Percentiles rank a stretch among this genome's conserved stretches.
Evolutionary conservation across 495 filamentous ascomycete genomes (phyloP).

Genomic region (Penicillium waksmanii): DNA sequence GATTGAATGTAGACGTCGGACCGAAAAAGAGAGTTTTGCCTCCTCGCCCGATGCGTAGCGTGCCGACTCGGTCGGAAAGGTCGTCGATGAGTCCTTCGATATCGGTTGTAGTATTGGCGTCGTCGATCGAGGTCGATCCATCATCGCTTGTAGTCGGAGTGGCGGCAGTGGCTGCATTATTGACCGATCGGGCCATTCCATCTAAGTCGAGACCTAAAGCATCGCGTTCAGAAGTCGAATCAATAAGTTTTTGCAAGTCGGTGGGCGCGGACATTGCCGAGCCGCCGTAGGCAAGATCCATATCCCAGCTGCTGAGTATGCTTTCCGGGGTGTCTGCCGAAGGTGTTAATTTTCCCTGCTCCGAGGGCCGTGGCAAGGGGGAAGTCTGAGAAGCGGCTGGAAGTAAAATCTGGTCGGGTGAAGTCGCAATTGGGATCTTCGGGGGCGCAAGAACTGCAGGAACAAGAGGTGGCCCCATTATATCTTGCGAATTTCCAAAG

Average conservation of each 20-base stretch:
- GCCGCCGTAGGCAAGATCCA: slow-evolving; percentile 2
- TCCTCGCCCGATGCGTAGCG: slow-evolving; percentile 25
- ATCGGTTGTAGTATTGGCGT: not conserved
- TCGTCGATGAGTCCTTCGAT: slow-evolving; percentile 21
- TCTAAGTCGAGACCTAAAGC: not conserved
- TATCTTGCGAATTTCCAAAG: not conserved
- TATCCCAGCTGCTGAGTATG: slow-evolving; percentile 9
- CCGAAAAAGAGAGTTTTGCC: slow-evolving; percentile 20
- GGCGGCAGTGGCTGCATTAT: not conserved
- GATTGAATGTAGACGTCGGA: slow-evolving; percentile 29
- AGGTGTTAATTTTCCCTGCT: not conserved
- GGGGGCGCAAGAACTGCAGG: not conserved
- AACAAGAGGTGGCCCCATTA: not conserved
- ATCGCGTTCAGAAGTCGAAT: slow-evolving; percentile 1
- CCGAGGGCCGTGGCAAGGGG: not conserved
- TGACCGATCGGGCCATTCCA: not conserved
- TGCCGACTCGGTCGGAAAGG: slow-evolving; percentile 34
- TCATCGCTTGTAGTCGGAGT: not conserved
- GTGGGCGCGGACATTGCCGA: not conserved
- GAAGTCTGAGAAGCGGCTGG: not conserved
- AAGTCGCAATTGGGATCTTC: not conserved
- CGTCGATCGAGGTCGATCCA: not conserved
- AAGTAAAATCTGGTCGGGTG: not conserved
- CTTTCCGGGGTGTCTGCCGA: slow-evolving; percentile 4
- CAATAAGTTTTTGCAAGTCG: not conserved